These are phyloP conservation scores for Dactylellina sp. DNA, from an alignment of 2,329 filamentous ascomycete species.

Conservation along the genomic window DNA sequence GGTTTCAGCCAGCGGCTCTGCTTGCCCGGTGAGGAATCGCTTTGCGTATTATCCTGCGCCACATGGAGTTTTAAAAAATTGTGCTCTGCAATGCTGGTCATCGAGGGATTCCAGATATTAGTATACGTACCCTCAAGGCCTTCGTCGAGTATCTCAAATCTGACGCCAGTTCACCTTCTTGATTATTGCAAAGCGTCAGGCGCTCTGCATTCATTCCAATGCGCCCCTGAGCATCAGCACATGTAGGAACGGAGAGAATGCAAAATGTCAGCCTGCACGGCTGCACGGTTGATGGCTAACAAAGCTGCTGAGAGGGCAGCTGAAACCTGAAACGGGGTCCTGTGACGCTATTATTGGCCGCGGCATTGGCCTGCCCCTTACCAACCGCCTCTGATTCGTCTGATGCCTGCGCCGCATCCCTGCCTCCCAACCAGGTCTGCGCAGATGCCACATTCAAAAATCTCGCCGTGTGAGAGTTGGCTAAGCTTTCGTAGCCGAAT, in stretches of 20 bases:
- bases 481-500: constrained; percentile 35
- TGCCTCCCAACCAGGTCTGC: constrained; percentile 10
- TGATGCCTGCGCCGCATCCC: constrained; percentile 1
- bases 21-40: neutral
- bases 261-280: constrained; percentile 42
- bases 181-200: neutral
- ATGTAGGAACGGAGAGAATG: constrained; percentile 12
- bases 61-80: no score
- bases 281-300: neutral
- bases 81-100: no score
- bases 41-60: neutral
- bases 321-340: constrained; percentile 43
- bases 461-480: constrained; percentile 18
- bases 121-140: no score
- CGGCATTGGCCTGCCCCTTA: constrained; percentile 17
- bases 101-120: constrained; percentile 9
- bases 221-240: constrained; percentile 2
- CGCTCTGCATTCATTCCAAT: constrained; percentile 18
- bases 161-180: neutral
- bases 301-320: no score
- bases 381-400: constrained; percentile 32
- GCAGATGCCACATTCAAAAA: constrained; percentile 15
- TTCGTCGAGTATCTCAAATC: no score
- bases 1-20: neutral
- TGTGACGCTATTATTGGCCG: constrained; percentile 48